These are phyloP conservation scores for Theileria orientalis DNA, from an alignment of 169 alveolate species.

Conservation along the genomic window DNA sequence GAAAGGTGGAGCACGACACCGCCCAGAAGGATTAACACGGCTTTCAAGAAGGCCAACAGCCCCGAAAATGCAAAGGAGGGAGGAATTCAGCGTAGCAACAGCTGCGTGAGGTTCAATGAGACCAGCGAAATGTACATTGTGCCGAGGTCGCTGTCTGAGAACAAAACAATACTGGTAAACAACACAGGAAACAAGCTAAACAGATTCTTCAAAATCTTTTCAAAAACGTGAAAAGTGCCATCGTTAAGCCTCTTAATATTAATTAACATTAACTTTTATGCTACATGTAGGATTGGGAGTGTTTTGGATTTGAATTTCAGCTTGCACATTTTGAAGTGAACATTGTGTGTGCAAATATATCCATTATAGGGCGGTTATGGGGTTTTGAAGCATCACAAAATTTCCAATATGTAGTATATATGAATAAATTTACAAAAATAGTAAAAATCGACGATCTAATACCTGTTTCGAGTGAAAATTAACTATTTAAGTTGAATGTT, in stretches of 20 bases:
- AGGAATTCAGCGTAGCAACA: conserved; percentile 17
- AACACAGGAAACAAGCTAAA: neutral
- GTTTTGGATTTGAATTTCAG: neutral
- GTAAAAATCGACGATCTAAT: too few relatives aligned
- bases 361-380: too few relatives aligned
- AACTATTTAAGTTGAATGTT: too few relatives aligned
- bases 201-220: neutral
- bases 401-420: too few relatives aligned
- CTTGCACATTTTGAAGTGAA: too few relatives aligned
- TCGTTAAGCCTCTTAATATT: too few relatives aligned
- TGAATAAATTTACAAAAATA: too few relatives aligned
- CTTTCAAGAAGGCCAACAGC: neutral
- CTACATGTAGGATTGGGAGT: neutral
- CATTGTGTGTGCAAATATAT: too few relatives aligned
- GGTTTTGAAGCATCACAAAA: too few relatives aligned
- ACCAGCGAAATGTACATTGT: neutral
- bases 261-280: neutral
- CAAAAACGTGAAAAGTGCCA: too few relatives aligned
- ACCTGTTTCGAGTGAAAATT: too few relatives aligned
- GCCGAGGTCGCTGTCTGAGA: conserved; percentile 7
- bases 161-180: neutral
- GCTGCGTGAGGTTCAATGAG: conserved; percentile 37
- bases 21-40: neutral
- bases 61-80: neutral
- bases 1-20: too few relatives aligned